phyloP scores from a whole-genome alignment of 495 filamentous ascomycete species.

The Apodospora peruviana region DNA sequence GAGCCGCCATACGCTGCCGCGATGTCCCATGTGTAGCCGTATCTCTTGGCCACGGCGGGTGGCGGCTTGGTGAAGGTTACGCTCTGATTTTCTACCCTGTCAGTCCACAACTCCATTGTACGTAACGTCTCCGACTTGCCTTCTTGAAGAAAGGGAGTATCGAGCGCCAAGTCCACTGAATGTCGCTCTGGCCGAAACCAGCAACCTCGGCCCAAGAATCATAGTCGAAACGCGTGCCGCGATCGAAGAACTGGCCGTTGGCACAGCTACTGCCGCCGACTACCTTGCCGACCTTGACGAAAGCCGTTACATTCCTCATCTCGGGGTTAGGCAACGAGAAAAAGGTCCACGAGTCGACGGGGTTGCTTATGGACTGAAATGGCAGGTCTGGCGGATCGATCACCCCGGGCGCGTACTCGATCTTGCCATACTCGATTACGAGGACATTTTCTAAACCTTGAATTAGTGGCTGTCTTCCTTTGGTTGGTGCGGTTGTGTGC shows the following conservation, averaged over 20 bases:
- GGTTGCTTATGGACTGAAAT: background rate
- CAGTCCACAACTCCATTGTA: background rate
- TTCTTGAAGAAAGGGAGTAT: slow-evolving; percentile 40
- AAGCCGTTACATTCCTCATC: slow-evolving; percentile 24
- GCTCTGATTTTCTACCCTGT: slow-evolving; percentile 3
- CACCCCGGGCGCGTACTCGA: slow-evolving; percentile 16
- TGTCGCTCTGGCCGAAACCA: slow-evolving; percentile 18
- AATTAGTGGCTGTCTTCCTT: too few relatives aligned
- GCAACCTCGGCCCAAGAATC: slow-evolving; percentile 49
- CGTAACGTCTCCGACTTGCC: too few relatives aligned
- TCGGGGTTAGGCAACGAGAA: slow-evolving; percentile 29
- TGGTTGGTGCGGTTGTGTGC: too few relatives aligned
- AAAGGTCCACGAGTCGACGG: slow-evolving; percentile 21
- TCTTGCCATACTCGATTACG: slow-evolving; percentile 38
- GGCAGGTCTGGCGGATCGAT: slow-evolving; percentile 19
- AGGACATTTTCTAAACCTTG: slow-evolving; percentile 42
- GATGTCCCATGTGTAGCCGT: slow-evolving; percentile 20
- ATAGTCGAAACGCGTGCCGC: slow-evolving; percentile 33
- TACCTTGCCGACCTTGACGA: slow-evolving; percentile 27
- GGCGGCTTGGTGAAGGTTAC: slow-evolving; percentile 22
- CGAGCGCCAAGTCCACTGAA: slow-evolving; percentile 31
- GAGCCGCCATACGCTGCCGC: slow-evolving; percentile 15
- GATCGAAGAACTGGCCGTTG: slow-evolving; percentile 39
- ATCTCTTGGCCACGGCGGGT: slow-evolving; percentile 6
- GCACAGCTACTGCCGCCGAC: slow-evolving; percentile 41